Evolutionary conservation across 768 basidiomycete species (phyloP).

Genomic region (Kwoniella heveanensis): DNA sequence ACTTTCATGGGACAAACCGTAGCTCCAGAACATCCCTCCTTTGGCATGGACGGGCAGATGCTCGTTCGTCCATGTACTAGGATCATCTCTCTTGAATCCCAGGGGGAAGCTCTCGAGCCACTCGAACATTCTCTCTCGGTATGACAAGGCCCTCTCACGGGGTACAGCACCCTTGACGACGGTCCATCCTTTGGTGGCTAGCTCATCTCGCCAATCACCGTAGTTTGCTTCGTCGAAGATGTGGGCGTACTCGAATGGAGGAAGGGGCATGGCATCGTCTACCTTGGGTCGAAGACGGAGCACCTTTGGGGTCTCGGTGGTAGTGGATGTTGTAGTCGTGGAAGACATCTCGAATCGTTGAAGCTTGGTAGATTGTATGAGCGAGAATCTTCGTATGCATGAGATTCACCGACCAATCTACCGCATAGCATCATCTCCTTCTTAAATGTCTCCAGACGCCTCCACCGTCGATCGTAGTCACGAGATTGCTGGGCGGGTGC

Average conservation of each 20-base stretch:
- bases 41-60: conserved; percentile 40
- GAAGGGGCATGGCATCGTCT: conserved; percentile 7
- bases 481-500: no score
- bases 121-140: conserved; percentile 33
- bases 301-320: neutral
- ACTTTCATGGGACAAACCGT: conserved; percentile 16
- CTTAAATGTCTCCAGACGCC: no score
- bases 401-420: no score
- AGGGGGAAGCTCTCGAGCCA: conserved; percentile 51
- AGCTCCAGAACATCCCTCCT: conserved; percentile 43
- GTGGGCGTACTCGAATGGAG: conserved; percentile 24
- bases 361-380: no score
- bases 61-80: conserved; percentile 41
- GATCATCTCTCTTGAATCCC: conserved; percentile 51
- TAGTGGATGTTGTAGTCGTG: neutral
- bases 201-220: conserved; percentile 36
- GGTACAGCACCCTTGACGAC: conserved; percentile 36
- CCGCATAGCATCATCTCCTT: no score
- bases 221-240: conserved; percentile 19
- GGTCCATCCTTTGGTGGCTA: conserved; percentile 26
- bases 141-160: conserved; percentile 32
- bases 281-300: conserved; percentile 4
- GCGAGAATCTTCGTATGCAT: no score
- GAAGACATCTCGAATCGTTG: no score
- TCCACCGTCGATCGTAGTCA: no score